Percentiles rank a stretch among this genome's conserved stretches.
These are phyloP conservation scores for Tolypocladium cylindrosporum DNA, from an alignment of 2,329 filamentous ascomycete genomes.

Conservation along the genomic window DNA sequence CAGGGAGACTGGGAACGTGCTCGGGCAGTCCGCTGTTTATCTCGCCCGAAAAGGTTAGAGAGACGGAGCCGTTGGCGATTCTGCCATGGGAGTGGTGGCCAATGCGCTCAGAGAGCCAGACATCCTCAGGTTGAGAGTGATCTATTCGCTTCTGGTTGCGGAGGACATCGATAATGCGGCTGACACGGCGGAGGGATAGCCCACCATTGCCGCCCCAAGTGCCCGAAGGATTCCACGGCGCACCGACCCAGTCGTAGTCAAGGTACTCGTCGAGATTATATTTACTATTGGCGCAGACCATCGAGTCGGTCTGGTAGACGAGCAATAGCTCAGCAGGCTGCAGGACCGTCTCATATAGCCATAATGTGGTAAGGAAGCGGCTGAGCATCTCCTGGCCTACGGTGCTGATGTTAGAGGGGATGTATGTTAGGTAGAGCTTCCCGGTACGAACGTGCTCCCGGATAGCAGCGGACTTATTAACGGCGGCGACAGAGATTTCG, in stretches of 20 bases:
- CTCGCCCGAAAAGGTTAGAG: constrained; percentile 40
- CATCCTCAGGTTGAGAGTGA: constrained; percentile 40
- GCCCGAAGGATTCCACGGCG: constrained; percentile 33
- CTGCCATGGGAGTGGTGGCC: constrained; percentile 34
- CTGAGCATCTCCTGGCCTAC: constrained; percentile 40
- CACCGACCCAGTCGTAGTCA: constrained; percentile 43
- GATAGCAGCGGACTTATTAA: constrained; percentile 36
- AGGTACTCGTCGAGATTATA: constrained; percentile 38
- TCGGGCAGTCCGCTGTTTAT: constrained; percentile 23
- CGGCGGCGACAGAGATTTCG: constrained; percentile 28
- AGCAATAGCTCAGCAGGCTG: constrained; percentile 42
- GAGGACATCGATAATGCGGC: constrained; percentile 41
- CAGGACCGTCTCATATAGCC: constrained; percentile 40
- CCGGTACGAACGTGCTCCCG: constrained; percentile 30
- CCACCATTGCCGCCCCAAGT: constrained; percentile 11
- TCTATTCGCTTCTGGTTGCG: constrained; percentile 33
- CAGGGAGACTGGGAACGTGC: constrained; percentile 4
- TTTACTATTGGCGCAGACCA: constrained; percentile 42
- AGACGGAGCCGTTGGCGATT: constrained; percentile 41
- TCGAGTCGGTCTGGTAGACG: constrained; percentile 44
- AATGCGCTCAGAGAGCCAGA: constrained; percentile 44
- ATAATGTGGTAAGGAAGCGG: constrained; percentile 39
- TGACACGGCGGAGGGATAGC: constrained; percentile 41
- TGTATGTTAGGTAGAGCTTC: constrained; percentile 40
- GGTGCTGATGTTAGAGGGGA: constrained; percentile 42